Percentiles rank a stretch among this genome's conserved stretches.
Evolutionary conservation across 768 basidiomycete genomes (phyloP).

Genomic region (Tricholoma hemisulphureum): DNA sequence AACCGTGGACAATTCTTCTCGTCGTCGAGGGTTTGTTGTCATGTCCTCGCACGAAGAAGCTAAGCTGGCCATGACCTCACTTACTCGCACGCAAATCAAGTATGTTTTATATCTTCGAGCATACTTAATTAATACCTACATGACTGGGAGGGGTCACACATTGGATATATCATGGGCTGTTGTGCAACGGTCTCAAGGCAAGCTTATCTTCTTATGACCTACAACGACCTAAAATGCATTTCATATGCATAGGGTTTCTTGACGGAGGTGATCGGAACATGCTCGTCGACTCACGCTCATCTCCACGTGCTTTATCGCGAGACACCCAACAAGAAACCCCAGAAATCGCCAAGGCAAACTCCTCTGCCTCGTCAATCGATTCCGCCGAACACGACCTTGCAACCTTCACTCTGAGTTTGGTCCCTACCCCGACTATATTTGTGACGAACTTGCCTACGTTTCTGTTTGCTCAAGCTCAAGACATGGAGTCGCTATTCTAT

Average conservation of each 20-base stretch:
- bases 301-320: conserved; percentile 21
- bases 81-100: conserved; percentile 73
- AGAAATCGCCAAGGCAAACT: conserved; percentile 27
- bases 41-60: conserved; percentile 77
- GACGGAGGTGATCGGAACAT: conserved; percentile 79
- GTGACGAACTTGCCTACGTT: conserved; percentile 65
- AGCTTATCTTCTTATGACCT: neutral
- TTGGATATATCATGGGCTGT: conserved; percentile 88
- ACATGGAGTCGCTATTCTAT: conserved; percentile 70
- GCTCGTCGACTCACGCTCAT: conserved; percentile 49
- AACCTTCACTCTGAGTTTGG: conserved; percentile 31
- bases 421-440: conserved; percentile 53
- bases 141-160: conserved; percentile 56
- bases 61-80: conserved; percentile 58
- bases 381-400: conserved; percentile 29
- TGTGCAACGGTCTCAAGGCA: conserved; percentile 82
- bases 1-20: conserved; percentile 80
- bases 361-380: conserved; percentile 34
- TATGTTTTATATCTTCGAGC: conserved; percentile 26
- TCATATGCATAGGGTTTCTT: conserved; percentile 60
- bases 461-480: conserved; percentile 64
- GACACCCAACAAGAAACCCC: conserved; percentile 19
- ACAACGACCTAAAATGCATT: neutral
- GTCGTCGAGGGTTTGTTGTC: conserved; percentile 80
- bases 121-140: neutral